Base-by-base conservation (phyloP, 495 filamentous ascomycete species). In the Penicillium verhagenii region DNA sequence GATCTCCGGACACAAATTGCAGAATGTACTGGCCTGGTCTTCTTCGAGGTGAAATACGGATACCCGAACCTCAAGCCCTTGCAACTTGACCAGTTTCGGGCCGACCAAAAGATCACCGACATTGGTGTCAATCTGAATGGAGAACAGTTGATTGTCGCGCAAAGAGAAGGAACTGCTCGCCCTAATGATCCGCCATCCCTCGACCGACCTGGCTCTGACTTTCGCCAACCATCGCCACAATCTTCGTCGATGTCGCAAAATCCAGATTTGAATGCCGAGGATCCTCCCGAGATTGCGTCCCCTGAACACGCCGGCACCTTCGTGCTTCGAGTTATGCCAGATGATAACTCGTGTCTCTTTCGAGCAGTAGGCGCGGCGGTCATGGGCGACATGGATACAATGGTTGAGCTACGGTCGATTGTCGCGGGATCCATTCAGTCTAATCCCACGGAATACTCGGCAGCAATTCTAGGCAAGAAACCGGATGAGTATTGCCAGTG, bases 331-430 rank as follows among this genome's bases (percentile, higher is more conserved):
- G 90, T 97, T 29, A 97, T 98, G 94, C 90, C 92, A 9, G 94
- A 97, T 65, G 94, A 98, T 67, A 97, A 97, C 70, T 89, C 85
- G 40, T 98, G 94, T 70, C 85, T 97, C 54, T 98, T 97, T 70
- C 88, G 91, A 9, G 94, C 95, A 0, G 81, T 97, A 21, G 86
- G 86, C 48, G 86, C 85, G 47, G 89, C 90, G 3, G 79, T 96
- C 18, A 80, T 90, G 52, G 85, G 86, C 37, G 78, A 76, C 6
- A 82, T 89, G 63, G 86, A 92, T 57, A 75, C 79, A n/a, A 89
- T 89, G 77, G 81, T 78, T 1, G 85, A 89, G 55, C 77, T 97
- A 5, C 88, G 94, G 39, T 86, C 85, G n/a, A 70, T 96, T 16
- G 82, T 96, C 3, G 90, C 90, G n/a, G 80, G 83, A 25, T 80